Evolutionary conservation across 768 basidiomycete genomes (phyloP).

Genomic region (Tricholoma sp.): DNA sequence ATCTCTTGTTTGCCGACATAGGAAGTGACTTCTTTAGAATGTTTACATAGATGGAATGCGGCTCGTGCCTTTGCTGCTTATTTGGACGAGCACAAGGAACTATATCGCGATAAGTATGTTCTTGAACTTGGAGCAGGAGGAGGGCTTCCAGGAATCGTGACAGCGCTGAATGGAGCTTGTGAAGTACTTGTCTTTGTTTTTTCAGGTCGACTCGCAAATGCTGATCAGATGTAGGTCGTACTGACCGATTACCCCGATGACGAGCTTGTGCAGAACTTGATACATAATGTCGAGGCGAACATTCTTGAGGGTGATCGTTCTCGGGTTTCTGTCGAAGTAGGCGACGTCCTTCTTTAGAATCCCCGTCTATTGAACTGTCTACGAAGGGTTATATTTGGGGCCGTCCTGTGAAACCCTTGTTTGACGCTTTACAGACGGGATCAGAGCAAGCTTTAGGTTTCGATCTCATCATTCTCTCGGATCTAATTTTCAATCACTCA

Average conservation of each 20-base stretch:
- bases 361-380: background rate
- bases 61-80: slow-evolving; percentile 67
- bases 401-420: slow-evolving; percentile 40
- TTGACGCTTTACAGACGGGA: slow-evolving; percentile 25
- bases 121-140: slow-evolving; percentile 95
- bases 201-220: background rate
- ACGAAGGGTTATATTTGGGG: slow-evolving; percentile 86
- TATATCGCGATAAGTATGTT: slow-evolving; percentile 46
- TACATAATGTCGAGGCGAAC: slow-evolving; percentile 63
- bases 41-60: slow-evolving; percentile 67
- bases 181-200: slow-evolving; percentile 38
- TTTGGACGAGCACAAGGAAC: slow-evolving; percentile 47
- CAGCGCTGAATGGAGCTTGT: slow-evolving; percentile 62
- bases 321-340: slow-evolving; percentile 24
- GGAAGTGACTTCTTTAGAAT: background rate
- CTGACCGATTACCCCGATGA: slow-evolving; percentile 92
- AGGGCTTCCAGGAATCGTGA: slow-evolving; percentile 78
- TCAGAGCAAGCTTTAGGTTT: slow-evolving; percentile 34
- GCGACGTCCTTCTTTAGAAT: background rate
- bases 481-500: slow-evolving; percentile 93
- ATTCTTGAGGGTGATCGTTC: slow-evolving; percentile 32
- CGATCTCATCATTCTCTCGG: slow-evolving; percentile 83
- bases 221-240: slow-evolving; percentile 49
- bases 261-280: slow-evolving; percentile 69
- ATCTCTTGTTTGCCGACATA: background rate